A percentile compares a stretch with the other conserved stretches of the same genome.
phyloP scores from a whole-genome alignment of 805 yeast genomes.

The Saccharomycopsis fermentans region DNA sequence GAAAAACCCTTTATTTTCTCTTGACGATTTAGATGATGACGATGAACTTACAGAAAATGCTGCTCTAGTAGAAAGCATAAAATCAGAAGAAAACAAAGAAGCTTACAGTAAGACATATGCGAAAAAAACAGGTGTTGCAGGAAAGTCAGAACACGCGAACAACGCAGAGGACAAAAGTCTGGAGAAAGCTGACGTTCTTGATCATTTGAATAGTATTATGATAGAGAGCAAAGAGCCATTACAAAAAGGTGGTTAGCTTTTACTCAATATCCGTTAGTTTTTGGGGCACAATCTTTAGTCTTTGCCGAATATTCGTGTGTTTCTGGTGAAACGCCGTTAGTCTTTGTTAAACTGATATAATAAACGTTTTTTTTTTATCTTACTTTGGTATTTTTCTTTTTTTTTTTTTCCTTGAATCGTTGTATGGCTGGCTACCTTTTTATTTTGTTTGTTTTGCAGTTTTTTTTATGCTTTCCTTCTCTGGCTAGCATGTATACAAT shows the following conservation, averaged over 20 bases:
- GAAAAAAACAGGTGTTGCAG: background rate
- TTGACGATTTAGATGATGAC: conserved; percentile 28
- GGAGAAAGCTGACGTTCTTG: conserved; percentile 22
- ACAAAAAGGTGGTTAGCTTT: conserved; percentile 34
- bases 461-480: background rate
- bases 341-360: background rate
- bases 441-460: background rate
- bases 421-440: background rate
- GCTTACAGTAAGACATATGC: conserved; percentile 24
- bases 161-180: background rate
- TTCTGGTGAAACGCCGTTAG: too few relatives aligned
- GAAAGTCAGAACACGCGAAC: background rate
- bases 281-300: too few relatives aligned
- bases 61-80: background rate
- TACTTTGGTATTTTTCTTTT: background rate
- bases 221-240: conserved; percentile 37
- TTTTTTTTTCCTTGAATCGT: background rate
- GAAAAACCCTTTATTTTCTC: conserved; percentile 30
- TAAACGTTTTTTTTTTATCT: background rate
- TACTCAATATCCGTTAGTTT: too few relatives aligned
- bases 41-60: conserved; percentile 12
- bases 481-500: background rate
- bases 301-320: too few relatives aligned
- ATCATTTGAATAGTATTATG: conserved; percentile 36
- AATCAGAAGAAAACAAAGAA: conserved; percentile 20